These are phyloP conservation scores for Aspergillus bridgeri DNA, from an alignment of 495 filamentous ascomycete genomes.

Conservation along the genomic window DNA sequence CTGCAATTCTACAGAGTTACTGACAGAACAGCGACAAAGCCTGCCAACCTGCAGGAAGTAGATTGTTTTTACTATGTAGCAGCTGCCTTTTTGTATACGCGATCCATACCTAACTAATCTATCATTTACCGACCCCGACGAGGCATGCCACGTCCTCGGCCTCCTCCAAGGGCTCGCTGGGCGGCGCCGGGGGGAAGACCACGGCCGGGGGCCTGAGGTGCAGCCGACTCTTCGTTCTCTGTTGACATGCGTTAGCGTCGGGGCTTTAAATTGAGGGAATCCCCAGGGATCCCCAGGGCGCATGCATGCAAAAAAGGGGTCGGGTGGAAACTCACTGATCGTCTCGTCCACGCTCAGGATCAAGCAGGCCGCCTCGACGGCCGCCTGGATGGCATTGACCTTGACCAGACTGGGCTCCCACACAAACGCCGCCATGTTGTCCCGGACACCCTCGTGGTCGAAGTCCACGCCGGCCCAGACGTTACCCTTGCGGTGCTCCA, in stretches of 20 bases:
- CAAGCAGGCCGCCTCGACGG: slow-evolving; percentile 90
- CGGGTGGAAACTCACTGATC: slow-evolving; percentile 70
- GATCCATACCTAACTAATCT: background rate
- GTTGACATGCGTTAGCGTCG: slow-evolving; percentile 4
- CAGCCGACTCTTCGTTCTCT: slow-evolving; percentile 85
- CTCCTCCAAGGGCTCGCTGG: slow-evolving; percentile 78
- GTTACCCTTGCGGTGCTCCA: slow-evolving; percentile 88
- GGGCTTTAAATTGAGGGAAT: too few relatives aligned
- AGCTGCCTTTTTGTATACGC: background rate
- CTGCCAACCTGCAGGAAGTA: background rate
- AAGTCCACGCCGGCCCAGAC: slow-evolving; percentile 97
- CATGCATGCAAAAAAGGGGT: too few relatives aligned
- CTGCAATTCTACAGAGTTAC: background rate
- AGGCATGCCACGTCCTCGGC: slow-evolving; percentile 89
- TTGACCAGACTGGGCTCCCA: slow-evolving; percentile 97
- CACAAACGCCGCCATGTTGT: slow-evolving; percentile 91
- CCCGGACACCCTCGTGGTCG: slow-evolving; percentile 79
- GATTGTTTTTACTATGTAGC: background rate
- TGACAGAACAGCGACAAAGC: background rate
- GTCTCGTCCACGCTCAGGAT: slow-evolving; percentile 97
- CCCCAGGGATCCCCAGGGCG: too few relatives aligned
- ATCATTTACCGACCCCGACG: slow-evolving; percentile 33
- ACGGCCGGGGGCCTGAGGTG: slow-evolving; percentile 72
- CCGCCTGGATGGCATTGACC: slow-evolving; percentile 95
- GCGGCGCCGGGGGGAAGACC: slow-evolving; percentile 88